Percentiles rank a stretch among this genome's conserved stretches.
Conservation (phyloP, 1,139 yeast genomes). For the Sugiyamaella novakii region DNA sequence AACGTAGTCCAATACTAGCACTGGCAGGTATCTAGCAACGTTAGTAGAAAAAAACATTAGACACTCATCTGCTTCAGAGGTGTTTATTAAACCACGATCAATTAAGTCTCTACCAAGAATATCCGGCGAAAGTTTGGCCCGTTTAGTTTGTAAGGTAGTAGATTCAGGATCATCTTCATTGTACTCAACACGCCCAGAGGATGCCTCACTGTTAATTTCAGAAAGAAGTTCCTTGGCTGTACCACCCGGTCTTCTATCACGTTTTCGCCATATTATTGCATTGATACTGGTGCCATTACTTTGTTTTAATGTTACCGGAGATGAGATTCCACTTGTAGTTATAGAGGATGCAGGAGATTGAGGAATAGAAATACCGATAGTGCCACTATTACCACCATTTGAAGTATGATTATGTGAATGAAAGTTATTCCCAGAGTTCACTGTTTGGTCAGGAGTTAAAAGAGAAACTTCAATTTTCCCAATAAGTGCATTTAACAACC, state of each 20-base stretch:
- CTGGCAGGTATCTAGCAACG: conserved; percentile 33
- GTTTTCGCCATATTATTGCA: conserved; percentile 17
- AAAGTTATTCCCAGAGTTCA: background rate
- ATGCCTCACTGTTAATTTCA: conserved; percentile 11
- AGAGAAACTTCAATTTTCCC: conserved; percentile 17
- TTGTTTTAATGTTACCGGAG: conserved; percentile 8
- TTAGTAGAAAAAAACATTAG: conserved; percentile 28
- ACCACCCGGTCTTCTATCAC: conserved; percentile 17
- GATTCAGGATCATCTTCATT: background rate
- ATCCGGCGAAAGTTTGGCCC: conserved; percentile 11
- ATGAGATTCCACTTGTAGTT: conserved; percentile 1
- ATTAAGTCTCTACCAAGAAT: conserved; percentile 16
- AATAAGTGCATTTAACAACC: conserved; percentile 22
- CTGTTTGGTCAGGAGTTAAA: background rate
- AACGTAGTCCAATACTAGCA: conserved; percentile 31
- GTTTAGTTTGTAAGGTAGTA: background rate
- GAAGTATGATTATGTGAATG: background rate
- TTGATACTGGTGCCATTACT: background rate
- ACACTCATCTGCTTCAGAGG: conserved; percentile 28
- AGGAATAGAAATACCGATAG: conserved; percentile 1
- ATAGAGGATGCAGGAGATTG: conserved; percentile 11
- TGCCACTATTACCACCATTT: background rate
- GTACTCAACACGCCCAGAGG: background rate
- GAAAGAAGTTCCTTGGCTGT: conserved; percentile 20
- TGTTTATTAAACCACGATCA: conserved; percentile 20